Evolutionary conservation across 257 asterid species (phyloP).

Genomic region (Solanum piurae): DNA sequence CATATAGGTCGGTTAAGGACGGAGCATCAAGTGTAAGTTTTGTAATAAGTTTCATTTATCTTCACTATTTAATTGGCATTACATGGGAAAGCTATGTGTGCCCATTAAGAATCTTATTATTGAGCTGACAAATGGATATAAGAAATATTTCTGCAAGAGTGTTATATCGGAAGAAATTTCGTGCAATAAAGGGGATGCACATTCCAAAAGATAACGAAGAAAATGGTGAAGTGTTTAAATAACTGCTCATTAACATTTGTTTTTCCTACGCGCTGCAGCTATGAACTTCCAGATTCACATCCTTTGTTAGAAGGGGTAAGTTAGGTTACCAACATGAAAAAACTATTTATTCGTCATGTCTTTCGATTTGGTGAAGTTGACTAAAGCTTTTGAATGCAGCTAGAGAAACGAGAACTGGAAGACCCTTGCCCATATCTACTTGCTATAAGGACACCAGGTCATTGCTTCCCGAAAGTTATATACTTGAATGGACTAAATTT

Average conservation of each 20-base stretch:
- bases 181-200: background rate
- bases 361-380: background rate
- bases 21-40: slow-evolving; percentile 28
- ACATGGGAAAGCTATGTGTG: background rate
- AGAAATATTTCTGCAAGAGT: background rate
- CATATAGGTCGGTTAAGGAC: background rate
- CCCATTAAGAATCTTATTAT: background rate
- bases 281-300: slow-evolving; percentile 16
- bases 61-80: background rate
- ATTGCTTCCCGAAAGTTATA: background rate
- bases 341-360: background rate
- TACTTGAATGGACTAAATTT: background rate
- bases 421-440: slow-evolving; percentile 20
- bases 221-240: background rate
- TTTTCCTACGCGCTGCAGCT: slow-evolving; percentile 5
- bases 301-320: slow-evolving; percentile 17
- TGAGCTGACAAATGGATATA: background rate
- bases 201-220: background rate
- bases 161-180: background rate
- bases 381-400: slow-evolving; percentile 5
- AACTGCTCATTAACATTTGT: background rate
- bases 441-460: slow-evolving; percentile 22
- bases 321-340: background rate
- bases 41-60: background rate
- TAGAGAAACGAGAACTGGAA: slow-evolving; percentile 6